These are phyloP conservation scores for Leccinum olivaceopallidum DNA, from an alignment of 768 basidiomycete species.

Conservation along the genomic window DNA sequence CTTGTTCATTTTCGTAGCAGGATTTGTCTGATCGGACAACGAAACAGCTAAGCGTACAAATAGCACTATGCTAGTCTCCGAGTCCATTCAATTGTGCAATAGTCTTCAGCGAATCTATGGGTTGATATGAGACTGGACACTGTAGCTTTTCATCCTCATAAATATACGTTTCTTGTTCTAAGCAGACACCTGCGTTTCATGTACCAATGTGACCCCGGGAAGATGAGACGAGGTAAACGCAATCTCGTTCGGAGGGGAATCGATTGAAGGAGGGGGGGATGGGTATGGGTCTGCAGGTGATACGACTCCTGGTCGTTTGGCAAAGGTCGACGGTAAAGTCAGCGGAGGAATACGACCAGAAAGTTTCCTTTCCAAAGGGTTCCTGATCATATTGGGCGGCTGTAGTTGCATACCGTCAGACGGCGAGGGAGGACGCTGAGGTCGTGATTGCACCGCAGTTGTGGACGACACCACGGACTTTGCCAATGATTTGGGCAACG, in stretches of 20 bases:
- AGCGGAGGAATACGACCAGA: slow-evolving; percentile 19
- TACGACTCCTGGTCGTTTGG: slow-evolving; percentile 23
- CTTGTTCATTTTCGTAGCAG: background rate
- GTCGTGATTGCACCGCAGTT: slow-evolving; percentile 28
- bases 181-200: slow-evolving; percentile 17
- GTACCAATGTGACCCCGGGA: slow-evolving; percentile 5
- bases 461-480: slow-evolving; percentile 19
- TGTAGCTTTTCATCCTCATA: slow-evolving; percentile 18
- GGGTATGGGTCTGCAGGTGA: slow-evolving; percentile 48
- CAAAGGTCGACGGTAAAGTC: slow-evolving; percentile 19
- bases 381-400: background rate
- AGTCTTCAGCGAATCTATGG: slow-evolving; percentile 1
- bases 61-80: background rate
- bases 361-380: slow-evolving; percentile 21
- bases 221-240: slow-evolving; percentile 9
- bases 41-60: background rate
- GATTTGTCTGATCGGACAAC: background rate
- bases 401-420: slow-evolving; percentile 6
- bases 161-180: slow-evolving; percentile 26
- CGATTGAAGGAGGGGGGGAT: slow-evolving; percentile 43
- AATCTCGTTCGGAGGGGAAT: slow-evolving; percentile 27
- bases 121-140: slow-evolving; percentile 2
- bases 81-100: background rate
- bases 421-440: slow-evolving; percentile 9
- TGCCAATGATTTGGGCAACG: slow-evolving; percentile 11